phyloP scores from a whole-genome alignment of 2,329 filamentous ascomycete genomes.

The Exophiala viscosa region DNA sequence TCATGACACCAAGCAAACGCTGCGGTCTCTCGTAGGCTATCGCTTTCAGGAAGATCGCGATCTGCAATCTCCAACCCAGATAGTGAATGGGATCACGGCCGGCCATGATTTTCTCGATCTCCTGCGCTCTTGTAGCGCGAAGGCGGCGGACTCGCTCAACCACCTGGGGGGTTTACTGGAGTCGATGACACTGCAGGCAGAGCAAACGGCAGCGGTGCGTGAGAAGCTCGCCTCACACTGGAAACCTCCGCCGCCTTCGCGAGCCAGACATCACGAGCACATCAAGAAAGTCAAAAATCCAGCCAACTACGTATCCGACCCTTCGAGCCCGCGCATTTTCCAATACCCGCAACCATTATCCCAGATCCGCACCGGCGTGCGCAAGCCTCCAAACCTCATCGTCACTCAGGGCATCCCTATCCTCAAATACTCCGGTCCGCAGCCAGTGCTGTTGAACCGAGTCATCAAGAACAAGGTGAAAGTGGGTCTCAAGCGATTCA shows the following conservation, averaged over 20 bases:
- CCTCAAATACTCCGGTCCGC: constrained; percentile 44
- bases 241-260: constrained; percentile 9
- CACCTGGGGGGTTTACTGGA: constrained; percentile 13
- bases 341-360: constrained; percentile 19
- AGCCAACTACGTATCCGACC: constrained; percentile 7
- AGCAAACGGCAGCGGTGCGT: constrained; percentile 1
- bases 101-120: constrained; percentile 37
- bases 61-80: constrained; percentile 39
- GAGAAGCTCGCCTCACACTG: constrained; percentile 8
- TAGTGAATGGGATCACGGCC: constrained; percentile 38
- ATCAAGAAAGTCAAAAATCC: constrained; percentile 6
- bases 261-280: constrained; percentile 11
- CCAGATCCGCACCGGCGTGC: constrained; percentile 31
- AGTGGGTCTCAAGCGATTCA: constrained; percentile 35
- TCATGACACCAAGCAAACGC: constrained; percentile 15
- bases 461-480: constrained; percentile 37
- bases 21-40: constrained; percentile 33
- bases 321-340: constrained; percentile 17
- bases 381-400: constrained; percentile 40
- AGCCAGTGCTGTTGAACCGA: constrained; percentile 38
- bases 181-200: constrained; percentile 8
- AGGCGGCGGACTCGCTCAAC: constrained; percentile 8
- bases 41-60: constrained; percentile 39
- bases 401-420: constrained; percentile 40
- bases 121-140: constrained; percentile 11